Conservation (phyloP, 208 protist species). For the Wallacemonas sp. region DNA sequence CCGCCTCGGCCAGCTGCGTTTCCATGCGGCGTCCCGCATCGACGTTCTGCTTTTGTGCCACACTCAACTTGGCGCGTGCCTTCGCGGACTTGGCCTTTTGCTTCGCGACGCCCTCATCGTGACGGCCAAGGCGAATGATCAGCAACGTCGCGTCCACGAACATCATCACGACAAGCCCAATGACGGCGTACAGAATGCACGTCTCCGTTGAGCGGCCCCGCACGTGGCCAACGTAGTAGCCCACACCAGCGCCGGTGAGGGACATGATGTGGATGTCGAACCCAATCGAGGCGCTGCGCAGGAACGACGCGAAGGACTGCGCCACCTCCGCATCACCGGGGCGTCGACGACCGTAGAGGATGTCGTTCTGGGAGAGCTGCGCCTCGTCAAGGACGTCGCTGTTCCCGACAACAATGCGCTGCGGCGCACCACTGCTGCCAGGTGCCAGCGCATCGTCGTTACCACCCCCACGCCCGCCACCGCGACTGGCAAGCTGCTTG, state of each 20-base stretch:
- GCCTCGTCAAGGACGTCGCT: constrained; percentile 12
- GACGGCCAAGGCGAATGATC: constrained; percentile 48
- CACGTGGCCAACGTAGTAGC: constrained; percentile 73
- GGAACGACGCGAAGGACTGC: constrained; percentile 50
- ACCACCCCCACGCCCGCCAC: constrained; percentile 9
- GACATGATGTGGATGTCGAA: constrained; percentile 81
- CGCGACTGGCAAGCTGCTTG: constrained; percentile 25
- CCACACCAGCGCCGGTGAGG: constrained; percentile 56
- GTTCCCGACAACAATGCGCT: constrained; percentile 16
- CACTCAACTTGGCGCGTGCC: background rate
- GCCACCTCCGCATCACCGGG: constrained; percentile 4
- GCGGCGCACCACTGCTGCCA: background rate
- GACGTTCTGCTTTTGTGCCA: background rate
- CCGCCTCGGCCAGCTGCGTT: constrained; percentile 22
- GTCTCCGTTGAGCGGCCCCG: constrained; percentile 40
- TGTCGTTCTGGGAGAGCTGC: constrained; percentile 17
- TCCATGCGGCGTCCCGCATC: background rate
- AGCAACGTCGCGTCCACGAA: constrained; percentile 76
- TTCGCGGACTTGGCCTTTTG: constrained; percentile 20
- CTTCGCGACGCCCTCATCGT: constrained; percentile 46
- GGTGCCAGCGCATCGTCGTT: background rate
- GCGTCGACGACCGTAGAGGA: constrained; percentile 5
- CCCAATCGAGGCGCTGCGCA: constrained; percentile 62
- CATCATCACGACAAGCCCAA: constrained; percentile 69
- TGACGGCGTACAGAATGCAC: constrained; percentile 57